phyloP scores from a whole-genome alignment of 805 yeast genomes.

The Zygosaccharomyces bisporus region DNA sequence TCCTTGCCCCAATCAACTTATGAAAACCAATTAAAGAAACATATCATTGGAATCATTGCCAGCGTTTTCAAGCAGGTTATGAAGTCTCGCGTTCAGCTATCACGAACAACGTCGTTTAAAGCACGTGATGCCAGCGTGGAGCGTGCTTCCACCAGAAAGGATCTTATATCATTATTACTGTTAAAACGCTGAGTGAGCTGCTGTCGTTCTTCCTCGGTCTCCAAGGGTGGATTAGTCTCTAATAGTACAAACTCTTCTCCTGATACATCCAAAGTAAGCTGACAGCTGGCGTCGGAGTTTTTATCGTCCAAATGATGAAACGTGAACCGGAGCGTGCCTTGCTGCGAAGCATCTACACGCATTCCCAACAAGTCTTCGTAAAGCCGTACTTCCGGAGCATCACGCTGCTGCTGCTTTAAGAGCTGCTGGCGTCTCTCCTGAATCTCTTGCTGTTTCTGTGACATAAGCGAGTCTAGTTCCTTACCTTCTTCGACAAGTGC shows the following conservation, averaged over 20 bases:
- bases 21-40: neutral
- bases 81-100: neutral
- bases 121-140: constrained; percentile 14
- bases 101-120: neutral
- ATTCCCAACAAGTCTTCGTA: constrained; percentile 56
- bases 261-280: constrained; percentile 45
- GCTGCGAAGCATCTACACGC: constrained; percentile 47
- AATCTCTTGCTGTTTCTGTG: constrained; percentile 34
- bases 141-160: constrained; percentile 22
- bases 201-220: constrained; percentile 14
- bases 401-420: constrained; percentile 43
- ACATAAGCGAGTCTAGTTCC: constrained; percentile 35
- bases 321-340: constrained; percentile 45
- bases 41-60: neutral
- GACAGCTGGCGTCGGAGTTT: constrained; percentile 41
- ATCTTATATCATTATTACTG: constrained; percentile 17
- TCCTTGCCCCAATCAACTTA: neutral
- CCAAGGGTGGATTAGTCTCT: constrained; percentile 40
- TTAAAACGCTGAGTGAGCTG: constrained; percentile 17
- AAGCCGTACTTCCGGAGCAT: constrained; percentile 48
- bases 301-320: constrained; percentile 48
- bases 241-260: constrained; percentile 40
- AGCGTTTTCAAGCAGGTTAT: neutral
- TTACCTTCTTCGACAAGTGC: constrained; percentile 32
- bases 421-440: constrained; percentile 36